Base-by-base conservation (phyloP, 2,329 filamentous ascomycete genomes). In the Paraconiothyrium sp. region DNA sequence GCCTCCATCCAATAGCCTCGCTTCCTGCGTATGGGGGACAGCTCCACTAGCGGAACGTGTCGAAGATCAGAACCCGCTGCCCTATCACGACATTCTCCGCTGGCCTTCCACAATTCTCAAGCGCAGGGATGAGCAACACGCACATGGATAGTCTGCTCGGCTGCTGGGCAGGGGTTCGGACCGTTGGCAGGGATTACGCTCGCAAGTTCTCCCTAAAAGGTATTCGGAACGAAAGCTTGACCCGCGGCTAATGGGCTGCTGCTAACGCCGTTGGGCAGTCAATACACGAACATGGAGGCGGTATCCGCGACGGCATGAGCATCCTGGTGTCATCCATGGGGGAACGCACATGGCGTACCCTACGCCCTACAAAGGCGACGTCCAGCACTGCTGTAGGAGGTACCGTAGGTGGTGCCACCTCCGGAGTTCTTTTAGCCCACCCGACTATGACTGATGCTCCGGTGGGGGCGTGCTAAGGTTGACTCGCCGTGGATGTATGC, bases 161-260 rank as follows among this genome's bases (percentile, higher is more conserved):
- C 22, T 20, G n/a, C 32, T 34, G 24, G 22, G 37, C 39, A 30
- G 27, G 27, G 27, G 4, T 30, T 30, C 27, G 27, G 10, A 35
- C 34, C 22, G 49, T 8, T 16, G 32, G 35, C 58, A 60, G 58
- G 58, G 58, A 44, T 55, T 47, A 13, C 2, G 58, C 58, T 60
- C 58, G 58, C 58, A 46, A 47, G 48, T 56, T 60, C 56, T 8
- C 58, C 44, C 10, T 16, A 60, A 39, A 37, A 14, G 58, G 58
- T 44, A 46, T 41, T 5, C 54, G 54, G 54, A 48, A 47, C 43
- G 54, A 56, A 39, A 56, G 54, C 43, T 48, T 56, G 32, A 37
- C 39, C 43, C 16, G 54, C 54, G 54, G 43, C 43, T 48, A 24
- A 46, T 46, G 6, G 2, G 49, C 3, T 11, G 20, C 14, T 39